phyloP scores from a whole-genome alignment of 495 filamentous ascomycete genomes.

The Chlorociboria aeruginascens region DNA sequence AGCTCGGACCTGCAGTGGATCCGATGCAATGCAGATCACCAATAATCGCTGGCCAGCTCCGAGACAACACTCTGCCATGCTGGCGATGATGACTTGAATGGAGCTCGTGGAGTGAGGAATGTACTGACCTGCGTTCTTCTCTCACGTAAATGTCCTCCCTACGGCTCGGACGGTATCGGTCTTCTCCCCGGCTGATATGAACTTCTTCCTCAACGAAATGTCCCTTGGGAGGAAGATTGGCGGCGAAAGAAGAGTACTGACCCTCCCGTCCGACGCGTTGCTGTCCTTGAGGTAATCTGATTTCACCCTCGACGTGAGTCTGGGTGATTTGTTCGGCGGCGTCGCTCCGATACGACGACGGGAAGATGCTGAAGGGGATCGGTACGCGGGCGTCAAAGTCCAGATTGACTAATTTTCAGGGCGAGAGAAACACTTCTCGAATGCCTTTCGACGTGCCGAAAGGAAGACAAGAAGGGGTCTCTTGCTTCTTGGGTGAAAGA shows the following conservation, averaged over 20 bases:
- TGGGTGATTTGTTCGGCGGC: slow-evolving; percentile 65
- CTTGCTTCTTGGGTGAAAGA: slow-evolving; percentile 43
- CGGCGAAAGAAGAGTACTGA: slow-evolving; percentile 43
- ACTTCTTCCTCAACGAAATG: slow-evolving; percentile 72
- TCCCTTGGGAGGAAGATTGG: slow-evolving; percentile 48
- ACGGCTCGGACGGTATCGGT: slow-evolving; percentile 49
- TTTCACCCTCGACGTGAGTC: slow-evolving; percentile 70
- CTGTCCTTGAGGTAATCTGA: slow-evolving; percentile 57
- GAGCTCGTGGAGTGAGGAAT: slow-evolving; percentile 5
- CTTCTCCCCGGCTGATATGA: slow-evolving; percentile 57
- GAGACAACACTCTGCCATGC: not conserved
- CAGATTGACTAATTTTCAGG: slow-evolving; percentile 80
- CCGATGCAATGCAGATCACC: slow-evolving; percentile 5
- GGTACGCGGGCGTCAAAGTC: slow-evolving; percentile 99
- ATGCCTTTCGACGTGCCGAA: slow-evolving; percentile 90
- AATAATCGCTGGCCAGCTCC: not conserved
- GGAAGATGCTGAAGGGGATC: slow-evolving; percentile 99
- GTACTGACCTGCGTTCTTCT: slow-evolving; percentile 38
- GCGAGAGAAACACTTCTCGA: slow-evolving; percentile 71
- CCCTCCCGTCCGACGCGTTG: slow-evolving; percentile 80
- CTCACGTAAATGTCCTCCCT: slow-evolving; percentile 37
- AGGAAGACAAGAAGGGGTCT: slow-evolving; percentile 91
- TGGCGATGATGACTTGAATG: not conserved
- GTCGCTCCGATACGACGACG: slow-evolving; percentile 90
- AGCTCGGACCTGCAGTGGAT: slow-evolving; percentile 3